Base-by-base conservation (phyloP, 2,329 filamentous ascomycete genomes). In the Cladophialophora psammophila region DNA sequence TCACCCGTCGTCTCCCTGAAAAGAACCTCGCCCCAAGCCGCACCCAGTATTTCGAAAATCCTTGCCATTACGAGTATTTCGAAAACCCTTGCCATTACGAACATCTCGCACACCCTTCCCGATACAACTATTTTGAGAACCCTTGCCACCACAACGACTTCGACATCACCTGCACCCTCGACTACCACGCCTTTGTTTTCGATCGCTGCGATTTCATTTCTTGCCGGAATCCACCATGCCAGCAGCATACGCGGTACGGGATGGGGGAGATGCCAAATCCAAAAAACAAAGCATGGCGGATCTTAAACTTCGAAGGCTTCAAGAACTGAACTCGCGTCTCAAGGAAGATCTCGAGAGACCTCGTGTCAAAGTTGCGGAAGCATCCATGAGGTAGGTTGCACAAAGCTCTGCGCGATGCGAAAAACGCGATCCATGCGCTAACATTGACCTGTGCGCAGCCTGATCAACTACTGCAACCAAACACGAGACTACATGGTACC, bases 221-320 rank as follows among this genome's bases (percentile, higher is more conserved):
- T 32, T 60, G 65, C 64, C 64, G 69, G 60, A 62, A 70, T 65
- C 69, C 76, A 79, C 74, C 72, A 89, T 88, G 85, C 84, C 87
- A 75, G 78, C 86, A 71, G 84, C 87, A 66, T 90, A 90, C 80
- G 88, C 90, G 78, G 84, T 89, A 74, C 87, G 88, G 79, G 85
- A 85, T 68, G 88, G 86, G 72, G 87, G 87, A 73, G 87, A 88
- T 77, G 83, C 76, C 66, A 88, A 87, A 86, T 96, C 94, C 85
- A 98, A 96, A 85, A 97, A 97, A 86, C 95, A 98, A 84, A 97
- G 93, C 79, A 98, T 99, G 92, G 94, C 94, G 74, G 95, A 99
- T 80, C 88, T 99, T 72, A 99, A 99, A 87, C 88, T 98, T 76
- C 90, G 95, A 76, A 91, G 95, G 72, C 86, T 99, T 81, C 98